These are phyloP conservation scores for Sphaerulina vaccinii DNA, from an alignment of 2,329 filamentous ascomycete genomes.

Conservation along the genomic window DNA sequence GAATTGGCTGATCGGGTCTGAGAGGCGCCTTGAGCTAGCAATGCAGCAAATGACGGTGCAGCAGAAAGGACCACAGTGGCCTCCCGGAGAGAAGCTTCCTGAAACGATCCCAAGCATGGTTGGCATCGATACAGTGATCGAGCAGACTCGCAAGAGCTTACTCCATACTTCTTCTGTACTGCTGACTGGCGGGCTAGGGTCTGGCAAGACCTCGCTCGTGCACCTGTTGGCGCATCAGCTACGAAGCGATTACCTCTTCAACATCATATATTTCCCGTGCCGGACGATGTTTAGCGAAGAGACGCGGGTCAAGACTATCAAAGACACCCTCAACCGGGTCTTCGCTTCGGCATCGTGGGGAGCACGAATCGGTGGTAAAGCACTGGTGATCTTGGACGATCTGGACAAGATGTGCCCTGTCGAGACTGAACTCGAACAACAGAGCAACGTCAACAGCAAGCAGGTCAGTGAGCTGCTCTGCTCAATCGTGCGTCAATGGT, in stretches of 20 bases:
- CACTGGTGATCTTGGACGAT: conserved; percentile 87
- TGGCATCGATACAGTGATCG: conserved; percentile 76
- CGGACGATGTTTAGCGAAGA: conserved; percentile 87
- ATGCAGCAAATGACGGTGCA: conserved; percentile 74
- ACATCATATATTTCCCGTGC: conserved; percentile 83
- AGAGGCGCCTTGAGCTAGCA: conserved; percentile 70
- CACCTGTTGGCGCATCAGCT: conserved; percentile 73
- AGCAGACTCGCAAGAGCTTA: conserved; percentile 71
- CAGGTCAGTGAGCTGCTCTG: conserved; percentile 89
- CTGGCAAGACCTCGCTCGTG: conserved; percentile 82
- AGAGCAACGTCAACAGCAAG: conserved; percentile 87
- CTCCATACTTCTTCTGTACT: conserved; percentile 85
- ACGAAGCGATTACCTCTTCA: conserved; percentile 70
- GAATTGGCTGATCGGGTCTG: conserved; percentile 75
- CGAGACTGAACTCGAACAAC: conserved; percentile 91
- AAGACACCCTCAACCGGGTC: conserved; percentile 77
- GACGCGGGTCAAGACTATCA: conserved; percentile 82
- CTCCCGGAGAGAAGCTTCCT: conserved; percentile 57
- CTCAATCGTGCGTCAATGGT: conserved; percentile 80
- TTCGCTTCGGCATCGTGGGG: conserved; percentile 93
- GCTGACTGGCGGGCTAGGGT: conserved; percentile 82
- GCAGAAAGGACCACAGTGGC: conserved; percentile 50
- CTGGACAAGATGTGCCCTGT: conserved; percentile 88
- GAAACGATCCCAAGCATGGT: conserved; percentile 64
- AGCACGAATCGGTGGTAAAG: conserved; percentile 76